Conservation (phyloP, 2,329 filamentous ascomycete genomes). For the Colletotrichum theobromicola region DNA sequence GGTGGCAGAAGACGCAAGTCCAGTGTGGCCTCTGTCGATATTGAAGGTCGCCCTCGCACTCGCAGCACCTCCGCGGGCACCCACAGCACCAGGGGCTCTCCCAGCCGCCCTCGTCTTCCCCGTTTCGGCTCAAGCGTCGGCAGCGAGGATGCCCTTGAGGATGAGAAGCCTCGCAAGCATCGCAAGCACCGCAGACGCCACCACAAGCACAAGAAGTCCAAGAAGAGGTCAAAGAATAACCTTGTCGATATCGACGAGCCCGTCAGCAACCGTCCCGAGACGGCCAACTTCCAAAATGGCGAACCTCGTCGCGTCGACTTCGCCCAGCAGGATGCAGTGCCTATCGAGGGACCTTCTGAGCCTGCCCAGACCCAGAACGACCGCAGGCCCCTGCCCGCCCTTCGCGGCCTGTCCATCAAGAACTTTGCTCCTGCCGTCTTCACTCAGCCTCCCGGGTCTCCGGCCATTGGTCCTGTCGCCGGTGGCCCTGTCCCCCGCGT, state of each 20-base stretch:
- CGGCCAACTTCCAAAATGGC: constrained; percentile 30
- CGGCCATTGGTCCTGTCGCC: constrained; percentile 18
- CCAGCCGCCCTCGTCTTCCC: constrained; percentile 39
- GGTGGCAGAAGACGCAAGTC: constrained; percentile 77
- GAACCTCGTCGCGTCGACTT: constrained; percentile 66
- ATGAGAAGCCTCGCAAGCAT: constrained; percentile 42
- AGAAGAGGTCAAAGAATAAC: constrained; percentile 48
- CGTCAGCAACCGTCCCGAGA: constrained; percentile 34
- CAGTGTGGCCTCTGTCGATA: constrained; percentile 72
- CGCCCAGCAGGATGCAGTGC: constrained; percentile 40
- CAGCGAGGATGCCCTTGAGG: constrained; percentile 50
- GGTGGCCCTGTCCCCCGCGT: constrained; percentile 59
- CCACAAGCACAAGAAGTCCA: constrained; percentile 46
- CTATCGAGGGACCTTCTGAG: constrained; percentile 32
- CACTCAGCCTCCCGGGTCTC: constrained; percentile 32
- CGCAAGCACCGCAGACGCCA: constrained; percentile 42
- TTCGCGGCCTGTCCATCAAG: constrained; percentile 69
- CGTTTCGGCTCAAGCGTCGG: constrained; percentile 40
- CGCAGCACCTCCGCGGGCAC: constrained; percentile 49
- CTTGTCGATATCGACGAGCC: constrained; percentile 29
- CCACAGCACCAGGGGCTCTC: constrained; percentile 40
- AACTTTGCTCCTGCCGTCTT: constrained; percentile 77
- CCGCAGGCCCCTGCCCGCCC: constrained; percentile 54
- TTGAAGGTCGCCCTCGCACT: constrained; percentile 34
- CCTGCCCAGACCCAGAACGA: constrained; percentile 16